phyloP scores from a whole-genome alignment of 106 monocot genomes.

The Acanthochlamys bracteata region DNA sequence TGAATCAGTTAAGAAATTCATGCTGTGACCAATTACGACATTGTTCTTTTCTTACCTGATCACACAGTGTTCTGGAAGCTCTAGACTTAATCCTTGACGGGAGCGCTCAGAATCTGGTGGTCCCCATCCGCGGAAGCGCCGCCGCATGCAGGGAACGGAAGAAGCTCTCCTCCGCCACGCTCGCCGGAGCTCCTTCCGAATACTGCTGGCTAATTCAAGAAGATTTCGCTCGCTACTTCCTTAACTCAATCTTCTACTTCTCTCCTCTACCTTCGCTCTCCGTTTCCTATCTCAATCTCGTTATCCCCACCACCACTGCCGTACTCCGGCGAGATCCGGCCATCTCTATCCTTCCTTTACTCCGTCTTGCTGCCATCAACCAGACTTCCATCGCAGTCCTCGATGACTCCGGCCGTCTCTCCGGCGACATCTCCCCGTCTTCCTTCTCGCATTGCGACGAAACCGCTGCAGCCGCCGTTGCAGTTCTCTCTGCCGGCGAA shows the following conservation, averaged over 20 bases:
- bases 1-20: no score
- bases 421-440: constrained; percentile 17
- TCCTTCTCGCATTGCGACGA: constrained; percentile 49
- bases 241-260: neutral
- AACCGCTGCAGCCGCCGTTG: constrained; percentile 47
- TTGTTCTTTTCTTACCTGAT: neutral
- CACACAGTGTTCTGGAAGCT: constrained; percentile 41
- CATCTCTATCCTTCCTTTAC: neutral
- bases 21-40: no score
- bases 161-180: constrained; percentile 18
- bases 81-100: constrained; percentile 47
- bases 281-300: neutral
- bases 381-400: constrained; percentile 1
- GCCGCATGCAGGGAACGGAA: constrained; percentile 5
- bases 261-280: neutral
- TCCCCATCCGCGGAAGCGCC: constrained; percentile 30
- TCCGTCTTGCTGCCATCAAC: neutral
- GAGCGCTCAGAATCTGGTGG: constrained; percentile 20
- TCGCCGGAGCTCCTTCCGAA: constrained; percentile 7
- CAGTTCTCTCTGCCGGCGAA: constrained; percentile 59
- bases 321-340: neutral
- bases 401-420: neutral
- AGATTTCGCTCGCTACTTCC: constrained; percentile 44
- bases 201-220: constrained; percentile 66
- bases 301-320: neutral